Conservation (phyloP, 2,329 filamentous ascomycete genomes). For the Fusarium buharicum region DNA sequence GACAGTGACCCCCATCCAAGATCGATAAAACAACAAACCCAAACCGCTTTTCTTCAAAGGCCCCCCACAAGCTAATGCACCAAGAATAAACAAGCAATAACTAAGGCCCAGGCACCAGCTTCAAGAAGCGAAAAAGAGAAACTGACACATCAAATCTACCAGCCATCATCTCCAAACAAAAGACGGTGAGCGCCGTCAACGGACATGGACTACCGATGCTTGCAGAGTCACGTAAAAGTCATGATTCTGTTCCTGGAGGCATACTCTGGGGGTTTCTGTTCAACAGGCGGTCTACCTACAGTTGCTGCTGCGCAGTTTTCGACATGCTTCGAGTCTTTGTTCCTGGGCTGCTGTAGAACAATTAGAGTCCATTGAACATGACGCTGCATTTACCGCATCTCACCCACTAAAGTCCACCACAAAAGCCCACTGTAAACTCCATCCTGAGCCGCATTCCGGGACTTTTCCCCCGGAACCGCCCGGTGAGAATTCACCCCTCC, state of each 20-base stretch:
- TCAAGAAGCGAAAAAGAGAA: slow-evolving; percentile 20
- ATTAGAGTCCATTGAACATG: background rate
- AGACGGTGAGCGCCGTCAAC: slow-evolving; percentile 36
- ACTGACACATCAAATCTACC: slow-evolving; percentile 5
- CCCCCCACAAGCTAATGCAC: slow-evolving; percentile 30
- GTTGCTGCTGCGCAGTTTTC: background rate
- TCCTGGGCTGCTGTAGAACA: too few species aligned
- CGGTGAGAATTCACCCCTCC: slow-evolving; percentile 34
- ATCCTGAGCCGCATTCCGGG: slow-evolving; percentile 30
- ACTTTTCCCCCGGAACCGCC: slow-evolving; percentile 23
- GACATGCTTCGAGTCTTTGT: slow-evolving; percentile 1
- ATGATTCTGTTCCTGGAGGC: background rate
- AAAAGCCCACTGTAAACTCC: slow-evolving; percentile 3
- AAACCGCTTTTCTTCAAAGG: slow-evolving; percentile 8
- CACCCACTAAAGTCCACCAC: slow-evolving; percentile 3
- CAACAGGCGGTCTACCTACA: background rate
- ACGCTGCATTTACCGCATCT: slow-evolving; percentile 16
- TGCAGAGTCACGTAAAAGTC: slow-evolving; percentile 15
- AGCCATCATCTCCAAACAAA: slow-evolving; percentile 21
- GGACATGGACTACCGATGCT: slow-evolving; percentile 30
- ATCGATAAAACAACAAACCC: slow-evolving; percentile 11
- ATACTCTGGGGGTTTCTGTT: background rate
- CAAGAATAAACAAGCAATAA: slow-evolving; percentile 32
- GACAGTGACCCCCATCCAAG: too few species aligned
- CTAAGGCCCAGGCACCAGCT: slow-evolving; percentile 18